Conservation (phyloP, 306 rosid species). For the Quercus variabilis region DNA sequence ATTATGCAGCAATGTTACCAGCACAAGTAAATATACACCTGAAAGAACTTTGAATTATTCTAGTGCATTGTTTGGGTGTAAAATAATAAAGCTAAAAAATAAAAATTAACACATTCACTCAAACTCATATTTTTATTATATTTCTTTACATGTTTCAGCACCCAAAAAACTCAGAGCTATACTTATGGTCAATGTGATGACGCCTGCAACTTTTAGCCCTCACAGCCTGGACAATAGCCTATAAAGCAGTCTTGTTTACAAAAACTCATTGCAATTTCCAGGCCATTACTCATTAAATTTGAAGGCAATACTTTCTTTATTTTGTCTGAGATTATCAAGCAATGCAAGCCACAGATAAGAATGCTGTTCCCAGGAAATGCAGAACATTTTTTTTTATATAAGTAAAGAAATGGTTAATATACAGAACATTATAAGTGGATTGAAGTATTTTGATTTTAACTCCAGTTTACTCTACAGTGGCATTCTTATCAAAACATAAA, state of each 20-base stretch:
- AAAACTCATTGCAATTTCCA: not conserved
- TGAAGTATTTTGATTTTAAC: not conserved
- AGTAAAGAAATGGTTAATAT: no score
- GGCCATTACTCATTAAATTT: not conserved
- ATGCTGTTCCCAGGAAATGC: not conserved
- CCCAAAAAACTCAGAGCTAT: not conserved
- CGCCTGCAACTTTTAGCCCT: not conserved
- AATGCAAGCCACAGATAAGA: conserved; percentile 12
- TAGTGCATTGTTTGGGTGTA: not conserved
- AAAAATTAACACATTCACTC: not conserved
- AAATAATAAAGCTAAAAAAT: not conserved
- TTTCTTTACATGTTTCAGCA: not conserved
- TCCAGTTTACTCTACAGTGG: not conserved
- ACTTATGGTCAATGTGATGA: not conserved
- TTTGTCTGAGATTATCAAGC: not conserved
- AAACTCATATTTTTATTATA: not conserved
- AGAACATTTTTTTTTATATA: no score
- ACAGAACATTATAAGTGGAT: not conserved
- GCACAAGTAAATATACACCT: not conserved
- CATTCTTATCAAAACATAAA: conserved; percentile 4
- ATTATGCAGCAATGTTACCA: not conserved
- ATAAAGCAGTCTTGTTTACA: not conserved
- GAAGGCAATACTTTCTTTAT: not conserved
- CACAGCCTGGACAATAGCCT: not conserved
- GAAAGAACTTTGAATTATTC: not conserved